Base-by-base conservation (phyloP, 2,329 filamentous ascomycete species). In the Bipolaris oryzae region DNA sequence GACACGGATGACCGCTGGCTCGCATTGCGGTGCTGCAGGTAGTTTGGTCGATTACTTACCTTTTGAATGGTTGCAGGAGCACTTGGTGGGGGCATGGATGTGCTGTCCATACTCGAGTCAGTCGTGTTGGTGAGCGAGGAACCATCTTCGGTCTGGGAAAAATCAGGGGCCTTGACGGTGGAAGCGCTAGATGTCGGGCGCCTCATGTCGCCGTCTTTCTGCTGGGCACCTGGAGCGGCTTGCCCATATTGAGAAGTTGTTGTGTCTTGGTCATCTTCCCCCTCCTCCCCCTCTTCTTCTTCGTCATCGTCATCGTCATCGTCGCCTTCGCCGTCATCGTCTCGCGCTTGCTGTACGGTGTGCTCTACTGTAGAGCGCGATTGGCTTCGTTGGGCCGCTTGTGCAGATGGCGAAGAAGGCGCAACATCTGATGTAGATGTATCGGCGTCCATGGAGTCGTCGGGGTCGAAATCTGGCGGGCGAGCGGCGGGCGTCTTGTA, bases 1-100 rank as follows among this genome's bases (percentile, higher is more conserved):
- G 85, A 86, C 13, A 80, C 77, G 2, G 84, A 86, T n/a, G 85
- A 83, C 23, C 84, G 81, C 65, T 86, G 80, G 56, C 83, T 83
- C 2, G 81, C 82, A 65, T 84, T 80, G 20, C 85, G 81, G 62
- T 80, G 82, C 16, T 78, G 80, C 25, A 87, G 66, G 67, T 83
- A 86, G 62, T 81, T 83, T 6, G 85, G 85, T 52, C 85, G 78
- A 62, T 77, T 81, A 50, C 73, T 68, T 13, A 73, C 48, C 25
- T 63, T 66, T 13, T 67, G 63, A 7, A 67, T 59, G 13, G 61
- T 69, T 15, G 74, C 55, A 7, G 69, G 61, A 16, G 58, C 56
- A 3, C 62, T 39, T 23, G 67, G 63, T 9, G 61, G 45, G 15
- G 68, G 63, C 16, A 68, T 59, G 21, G 58, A 53, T 41, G 63